Conservation (phyloP, 345 rosid species). For the Toxicodendron radicans region DNA sequence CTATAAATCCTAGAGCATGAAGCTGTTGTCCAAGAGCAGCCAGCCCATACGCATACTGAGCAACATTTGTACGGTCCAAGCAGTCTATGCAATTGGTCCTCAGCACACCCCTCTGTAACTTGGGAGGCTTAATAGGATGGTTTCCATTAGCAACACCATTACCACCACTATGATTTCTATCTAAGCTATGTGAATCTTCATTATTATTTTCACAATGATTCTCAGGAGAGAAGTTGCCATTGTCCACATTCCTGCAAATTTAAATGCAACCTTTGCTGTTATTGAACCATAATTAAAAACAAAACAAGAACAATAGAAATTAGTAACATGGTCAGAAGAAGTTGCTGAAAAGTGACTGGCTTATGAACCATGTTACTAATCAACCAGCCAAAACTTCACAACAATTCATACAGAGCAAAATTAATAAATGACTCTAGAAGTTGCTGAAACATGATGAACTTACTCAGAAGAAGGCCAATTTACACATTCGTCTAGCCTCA, state of each 20-base stretch:
- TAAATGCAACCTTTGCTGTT: constrained; percentile 23
- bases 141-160: constrained; percentile 48
- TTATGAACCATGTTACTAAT: no score
- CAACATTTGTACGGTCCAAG: constrained; percentile 99
- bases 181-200: constrained; percentile 45
- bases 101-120: constrained; percentile 84
- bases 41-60: constrained; percentile 95
- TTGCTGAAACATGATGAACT: constrained; percentile 29
- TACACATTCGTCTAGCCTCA: constrained; percentile 49
- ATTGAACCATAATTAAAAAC: constrained; percentile 8
- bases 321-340: neutral
- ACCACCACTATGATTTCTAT: constrained; percentile 42
- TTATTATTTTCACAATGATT: constrained; percentile 42
- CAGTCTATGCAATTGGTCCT: constrained; percentile 99
- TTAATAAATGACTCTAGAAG: neutral
- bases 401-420: neutral
- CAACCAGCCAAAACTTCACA: no score
- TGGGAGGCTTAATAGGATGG: constrained; percentile 48
- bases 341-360: no score
- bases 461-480: constrained; percentile 61
- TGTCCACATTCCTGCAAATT: constrained; percentile 51
- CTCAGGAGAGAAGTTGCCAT: constrained; percentile 34
- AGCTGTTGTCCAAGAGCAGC: constrained; percentile 95
- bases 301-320: neutral
- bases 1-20: constrained; percentile 67